phyloP scores from a whole-genome alignment of 2,329 filamentous ascomycete genomes.

The Cryphonectria radicalis region DNA sequence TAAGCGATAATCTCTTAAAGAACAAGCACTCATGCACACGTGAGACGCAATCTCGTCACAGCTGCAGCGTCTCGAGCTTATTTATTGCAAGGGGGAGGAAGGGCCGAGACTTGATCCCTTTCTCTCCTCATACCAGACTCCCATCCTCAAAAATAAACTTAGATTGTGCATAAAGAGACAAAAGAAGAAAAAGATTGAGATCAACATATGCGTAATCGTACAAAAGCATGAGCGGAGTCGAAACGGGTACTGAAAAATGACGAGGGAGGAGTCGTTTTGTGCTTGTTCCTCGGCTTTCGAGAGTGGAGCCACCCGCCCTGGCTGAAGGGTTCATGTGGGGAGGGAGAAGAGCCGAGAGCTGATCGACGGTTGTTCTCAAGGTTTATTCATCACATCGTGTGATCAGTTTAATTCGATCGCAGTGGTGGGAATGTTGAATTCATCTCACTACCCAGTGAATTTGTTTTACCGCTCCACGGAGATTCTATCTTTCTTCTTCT shows the following conservation, averaged over 20 bases:
- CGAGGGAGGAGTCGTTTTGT: background rate
- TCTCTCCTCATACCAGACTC: background rate
- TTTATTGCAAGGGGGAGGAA: too few species aligned
- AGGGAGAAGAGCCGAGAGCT: background rate
- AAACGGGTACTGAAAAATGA: background rate
- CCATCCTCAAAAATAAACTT: background rate
- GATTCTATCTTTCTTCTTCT: too few species aligned
- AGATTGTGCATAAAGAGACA: background rate
- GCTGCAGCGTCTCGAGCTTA: background rate
- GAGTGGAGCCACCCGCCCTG: background rate
- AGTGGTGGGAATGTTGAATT: background rate
- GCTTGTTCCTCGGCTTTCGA: background rate
- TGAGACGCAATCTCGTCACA: background rate
- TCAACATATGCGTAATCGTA: background rate
- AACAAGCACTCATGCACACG: background rate
- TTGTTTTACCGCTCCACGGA: background rate
- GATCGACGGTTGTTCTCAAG: background rate
- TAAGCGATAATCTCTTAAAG: slow-evolving; percentile 11
- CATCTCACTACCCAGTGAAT: background rate
- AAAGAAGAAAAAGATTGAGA: background rate
- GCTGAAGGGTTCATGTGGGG: background rate
- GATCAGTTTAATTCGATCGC: background rate
- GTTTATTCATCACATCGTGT: background rate
- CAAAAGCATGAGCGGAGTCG: background rate
- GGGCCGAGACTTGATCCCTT: background rate